Percentiles rank a stretch among this genome's conserved stretches.
Conservation (phyloP, 2,329 filamentous ascomycete species). For the Cladophialophora psammophila region DNA sequence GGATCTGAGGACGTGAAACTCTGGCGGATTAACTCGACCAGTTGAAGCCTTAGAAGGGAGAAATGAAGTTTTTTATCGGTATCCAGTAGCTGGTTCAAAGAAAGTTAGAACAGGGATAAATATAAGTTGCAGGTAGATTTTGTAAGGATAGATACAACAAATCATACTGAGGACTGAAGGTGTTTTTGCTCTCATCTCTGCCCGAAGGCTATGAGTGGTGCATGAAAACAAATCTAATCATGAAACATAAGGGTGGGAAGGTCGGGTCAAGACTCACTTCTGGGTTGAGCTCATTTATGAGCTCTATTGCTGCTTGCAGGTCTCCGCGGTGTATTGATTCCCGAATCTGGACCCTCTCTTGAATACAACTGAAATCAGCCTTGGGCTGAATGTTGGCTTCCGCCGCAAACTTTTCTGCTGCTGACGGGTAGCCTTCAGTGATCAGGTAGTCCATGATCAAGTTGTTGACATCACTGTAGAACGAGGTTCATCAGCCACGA, state of each 20-base stretch:
- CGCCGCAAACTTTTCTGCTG: constrained; percentile 89
- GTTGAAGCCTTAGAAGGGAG: constrained; percentile 83
- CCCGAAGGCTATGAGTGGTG: constrained; percentile 97
- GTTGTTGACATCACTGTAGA: constrained; percentile 85
- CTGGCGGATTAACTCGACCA: constrained; percentile 86
- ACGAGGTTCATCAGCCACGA: constrained; percentile 41
- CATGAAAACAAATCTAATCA: constrained; percentile 99
- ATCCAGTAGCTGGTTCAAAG: constrained; percentile 76
- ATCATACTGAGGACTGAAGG: constrained; percentile 90
- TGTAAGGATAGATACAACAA: constrained; percentile 44
- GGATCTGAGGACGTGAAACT: constrained; percentile 66
- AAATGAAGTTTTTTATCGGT: constrained; percentile 85
- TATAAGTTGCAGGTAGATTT: constrained; percentile 28
- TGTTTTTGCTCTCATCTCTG: constrained; percentile 87
- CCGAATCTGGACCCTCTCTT: constrained; percentile 80
- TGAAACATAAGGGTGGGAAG: constrained; percentile 57
- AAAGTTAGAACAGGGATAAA: constrained; percentile 19
- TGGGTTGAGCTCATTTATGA: constrained; percentile 87
- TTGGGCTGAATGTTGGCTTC: constrained; percentile 86
- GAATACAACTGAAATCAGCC: constrained; percentile 75
- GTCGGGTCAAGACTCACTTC: constrained; percentile 69
- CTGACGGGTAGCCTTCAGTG: constrained; percentile 91
- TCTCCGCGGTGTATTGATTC: constrained; percentile 84
- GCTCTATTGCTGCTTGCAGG: constrained; percentile 83
- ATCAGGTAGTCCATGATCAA: constrained; percentile 97